Conservation (phyloP, 2,329 filamentous ascomycete genomes). For the Colletotrichum chrysophilum region DNA sequence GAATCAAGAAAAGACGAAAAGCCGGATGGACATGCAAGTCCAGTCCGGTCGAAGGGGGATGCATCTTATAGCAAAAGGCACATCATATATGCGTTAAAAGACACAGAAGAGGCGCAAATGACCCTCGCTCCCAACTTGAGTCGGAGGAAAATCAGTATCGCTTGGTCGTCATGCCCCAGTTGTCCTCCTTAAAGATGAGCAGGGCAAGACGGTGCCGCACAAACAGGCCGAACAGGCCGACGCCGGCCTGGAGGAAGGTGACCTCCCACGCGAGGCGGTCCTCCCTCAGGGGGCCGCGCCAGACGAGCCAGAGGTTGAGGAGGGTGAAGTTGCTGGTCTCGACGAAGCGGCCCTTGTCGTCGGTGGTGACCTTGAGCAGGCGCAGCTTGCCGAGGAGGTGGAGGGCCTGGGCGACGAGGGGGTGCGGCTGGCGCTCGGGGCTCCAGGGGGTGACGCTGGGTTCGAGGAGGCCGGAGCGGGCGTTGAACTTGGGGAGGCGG, state of each 20-base stretch:
- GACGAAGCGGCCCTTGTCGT: conserved; percentile 72
- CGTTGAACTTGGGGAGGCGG: conserved; percentile 87
- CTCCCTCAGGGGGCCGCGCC: conserved; percentile 90
- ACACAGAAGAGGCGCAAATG: background rate
- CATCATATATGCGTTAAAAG: background rate
- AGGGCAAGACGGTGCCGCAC: conserved; percentile 85
- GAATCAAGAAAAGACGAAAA: background rate
- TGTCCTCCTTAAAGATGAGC: conserved; percentile 90
- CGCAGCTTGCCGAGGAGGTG: conserved; percentile 71
- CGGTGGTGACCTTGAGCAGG: conserved; percentile 66
- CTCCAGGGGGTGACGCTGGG: conserved; percentile 82
- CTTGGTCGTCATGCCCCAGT: conserved; percentile 52
- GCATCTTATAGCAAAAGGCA: background rate
- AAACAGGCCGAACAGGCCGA: conserved; percentile 84
- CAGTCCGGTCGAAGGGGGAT: background rate
- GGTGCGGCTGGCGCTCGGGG: conserved; percentile 69
- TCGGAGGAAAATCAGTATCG: conserved; percentile 1
- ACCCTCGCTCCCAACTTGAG: background rate
- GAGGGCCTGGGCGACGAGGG: conserved; percentile 66
- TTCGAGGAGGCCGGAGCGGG: conserved; percentile 82
- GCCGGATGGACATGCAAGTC: background rate
- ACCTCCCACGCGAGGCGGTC: conserved; percentile 83
- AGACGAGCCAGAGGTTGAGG: conserved; percentile 94
- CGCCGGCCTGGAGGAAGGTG: conserved; percentile 74
- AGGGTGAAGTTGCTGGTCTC: conserved; percentile 92